phyloP scores from a whole-genome alignment of 2,329 filamentous ascomycete species.

The Aspergillus pseudoviridinutans region DNA sequence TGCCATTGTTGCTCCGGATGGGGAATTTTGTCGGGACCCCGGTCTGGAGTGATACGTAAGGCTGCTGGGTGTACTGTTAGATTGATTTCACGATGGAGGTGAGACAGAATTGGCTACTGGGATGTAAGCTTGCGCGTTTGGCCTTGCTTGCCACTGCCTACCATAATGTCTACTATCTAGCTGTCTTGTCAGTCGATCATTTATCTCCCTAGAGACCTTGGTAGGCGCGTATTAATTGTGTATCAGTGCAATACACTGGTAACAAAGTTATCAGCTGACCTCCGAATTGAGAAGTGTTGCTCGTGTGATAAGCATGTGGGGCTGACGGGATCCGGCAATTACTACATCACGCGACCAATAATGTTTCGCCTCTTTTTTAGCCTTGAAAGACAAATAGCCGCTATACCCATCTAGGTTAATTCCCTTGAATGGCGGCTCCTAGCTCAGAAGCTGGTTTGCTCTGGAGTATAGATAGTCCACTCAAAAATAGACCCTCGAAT shows the following conservation, averaged over 20 bases:
- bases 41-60: not conserved
- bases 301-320: not conserved
- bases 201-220: not conserved
- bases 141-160: not conserved
- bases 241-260: not conserved
- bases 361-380: not conserved
- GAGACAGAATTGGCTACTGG: not conserved
- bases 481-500: no score
- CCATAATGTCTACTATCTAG: no score
- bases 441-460: not conserved
- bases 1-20: constrained; percentile 17
- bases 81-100: not conserved
- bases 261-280: not conserved
- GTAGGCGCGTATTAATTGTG: not conserved
- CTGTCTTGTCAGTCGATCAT: not conserved
- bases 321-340: not conserved
- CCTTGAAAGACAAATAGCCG: not conserved
- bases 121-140: not conserved
- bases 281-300: not conserved
- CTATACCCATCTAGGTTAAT: not conserved
- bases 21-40: constrained; percentile 2
- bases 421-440: not conserved
- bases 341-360: not conserved
- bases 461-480: not conserved
- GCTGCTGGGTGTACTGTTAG: not conserved